Evolutionary conservation across 331 rosid species (phyloP), one percentile per base, ranked within the genome.

Genomic region (Cydonia oblonga): DNA sequence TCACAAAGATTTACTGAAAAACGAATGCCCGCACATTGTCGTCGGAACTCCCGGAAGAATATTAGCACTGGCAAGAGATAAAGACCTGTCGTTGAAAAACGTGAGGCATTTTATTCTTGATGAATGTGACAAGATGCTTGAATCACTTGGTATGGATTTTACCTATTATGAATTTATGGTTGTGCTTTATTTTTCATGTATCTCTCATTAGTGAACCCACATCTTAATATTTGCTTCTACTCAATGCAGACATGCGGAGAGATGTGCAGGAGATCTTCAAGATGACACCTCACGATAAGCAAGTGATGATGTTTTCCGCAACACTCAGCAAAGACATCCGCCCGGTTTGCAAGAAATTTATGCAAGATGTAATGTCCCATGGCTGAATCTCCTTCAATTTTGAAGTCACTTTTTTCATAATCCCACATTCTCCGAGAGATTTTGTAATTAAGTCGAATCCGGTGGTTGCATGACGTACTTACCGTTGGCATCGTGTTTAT

Each of bases 241-340:
- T 64, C 68, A 74, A 25, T 79, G 83, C 84, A 95, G 99, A 95
- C 85, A 95, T 95, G 99, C 82, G 99, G 83, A 90, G 92, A 72
- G 99, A 95, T 14, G 99, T 95, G 78, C 99, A 95, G 72, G 93
- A 95, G 78, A 95, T 95, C 58, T 95, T 95, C 89, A 95, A 91
- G 89, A 80, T 95, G 97, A 95, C 99, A 15, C 99, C 99, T 73
- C 99, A 95, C 20, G 99, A 95, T 64, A 95, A 95, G 84, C 99
- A 95, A 87, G 99, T 95, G 38, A 95, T 95, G 99, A 95, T 95
- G 99, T 95, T 95, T 73, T 95, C 99, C 69, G 99, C 99, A 59
- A 95, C 99, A 24, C 96, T 95, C 66, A 95, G 97, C 97, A 95
- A 95, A 87, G 99, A 95, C 73, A 95, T 95, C 71, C 99, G 99